These are phyloP conservation scores for Xylaria grammica DNA, from an alignment of 495 filamentous ascomycete species.

Conservation along the genomic window DNA sequence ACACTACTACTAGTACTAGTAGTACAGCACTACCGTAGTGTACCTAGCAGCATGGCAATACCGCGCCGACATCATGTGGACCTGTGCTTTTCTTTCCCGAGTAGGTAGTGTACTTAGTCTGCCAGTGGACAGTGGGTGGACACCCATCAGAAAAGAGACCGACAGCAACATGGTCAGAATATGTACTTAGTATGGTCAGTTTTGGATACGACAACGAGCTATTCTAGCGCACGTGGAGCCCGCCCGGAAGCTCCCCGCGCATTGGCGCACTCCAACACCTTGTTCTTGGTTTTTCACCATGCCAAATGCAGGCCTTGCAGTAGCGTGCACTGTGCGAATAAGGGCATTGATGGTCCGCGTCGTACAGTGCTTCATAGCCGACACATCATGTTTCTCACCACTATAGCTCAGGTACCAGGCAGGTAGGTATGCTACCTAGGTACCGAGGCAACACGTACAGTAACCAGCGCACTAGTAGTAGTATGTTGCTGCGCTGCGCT, in stretches of 20 bases:
- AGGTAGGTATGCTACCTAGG: too few species aligned
- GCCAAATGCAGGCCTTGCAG: slow-evolving; percentile 2
- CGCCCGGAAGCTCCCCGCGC: slow-evolving; percentile 25
- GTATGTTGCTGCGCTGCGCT: neutral
- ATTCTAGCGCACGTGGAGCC: slow-evolving; percentile 24
- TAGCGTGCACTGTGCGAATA: slow-evolving; percentile 11
- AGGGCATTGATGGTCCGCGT: neutral
- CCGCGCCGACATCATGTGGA: slow-evolving; percentile 11
- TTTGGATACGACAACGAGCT: slow-evolving; percentile 22
- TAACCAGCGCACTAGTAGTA: too few species aligned
- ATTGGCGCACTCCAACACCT: slow-evolving; percentile 1
- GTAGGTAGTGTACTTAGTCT: too few species aligned
- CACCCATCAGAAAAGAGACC: too few species aligned
- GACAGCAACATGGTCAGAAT: too few species aligned
- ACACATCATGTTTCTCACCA: neutral
- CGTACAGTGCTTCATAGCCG: slow-evolving; percentile 1
- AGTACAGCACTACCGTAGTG: too few species aligned
- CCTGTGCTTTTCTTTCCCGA: neutral
- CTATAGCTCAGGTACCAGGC: too few species aligned
- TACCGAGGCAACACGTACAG: too few species aligned
- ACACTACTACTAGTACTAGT: too few species aligned
- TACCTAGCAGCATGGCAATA: slow-evolving; percentile 7
- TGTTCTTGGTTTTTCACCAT: slow-evolving; percentile 20
- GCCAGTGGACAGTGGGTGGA: too few species aligned
- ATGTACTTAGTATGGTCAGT: neutral